phyloP scores from a whole-genome alignment of 768 basidiomycete species.

The Calocybe indica region DNA sequence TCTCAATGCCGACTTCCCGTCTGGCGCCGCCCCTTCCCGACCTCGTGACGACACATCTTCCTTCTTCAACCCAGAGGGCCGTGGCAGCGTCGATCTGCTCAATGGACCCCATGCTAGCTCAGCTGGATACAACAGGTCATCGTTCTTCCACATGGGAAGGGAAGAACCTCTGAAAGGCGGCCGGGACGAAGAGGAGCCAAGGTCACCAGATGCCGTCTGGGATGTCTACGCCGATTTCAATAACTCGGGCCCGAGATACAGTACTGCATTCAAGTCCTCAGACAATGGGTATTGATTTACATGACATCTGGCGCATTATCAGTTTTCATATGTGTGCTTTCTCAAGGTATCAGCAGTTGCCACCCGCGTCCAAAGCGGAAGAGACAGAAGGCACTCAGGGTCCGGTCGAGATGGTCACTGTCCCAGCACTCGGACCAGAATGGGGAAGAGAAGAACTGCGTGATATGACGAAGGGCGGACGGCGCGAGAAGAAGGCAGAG shows the following conservation, averaged over 20 bases:
- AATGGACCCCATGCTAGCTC: constrained; percentile 30
- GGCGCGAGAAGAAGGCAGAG: constrained; percentile 54
- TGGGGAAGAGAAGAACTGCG: constrained; percentile 80
- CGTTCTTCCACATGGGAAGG: constrained; percentile 63
- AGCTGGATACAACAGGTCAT: constrained; percentile 70
- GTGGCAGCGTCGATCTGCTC: constrained; percentile 43
- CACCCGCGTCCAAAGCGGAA: constrained; percentile 31
- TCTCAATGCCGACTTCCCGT: constrained; percentile 47
- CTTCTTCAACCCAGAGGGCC: constrained; percentile 49
- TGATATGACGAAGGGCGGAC: constrained; percentile 68
- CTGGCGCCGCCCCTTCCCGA: constrained; percentile 22
- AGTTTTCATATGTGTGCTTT: not conserved
- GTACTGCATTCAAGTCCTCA: constrained; percentile 47
- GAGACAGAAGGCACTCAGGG: constrained; percentile 26
- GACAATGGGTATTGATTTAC: constrained; percentile 34
- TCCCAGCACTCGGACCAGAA: constrained; percentile 87
- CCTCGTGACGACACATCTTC: constrained; percentile 65
- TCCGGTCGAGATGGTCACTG: constrained; percentile 85
- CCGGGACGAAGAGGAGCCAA: constrained; percentile 61
- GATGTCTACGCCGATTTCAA: constrained; percentile 90
- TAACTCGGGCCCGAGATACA: constrained; percentile 76
- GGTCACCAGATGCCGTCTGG: constrained; percentile 45
- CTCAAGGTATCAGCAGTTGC: constrained; percentile 37
- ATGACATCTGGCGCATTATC: constrained; percentile 3
- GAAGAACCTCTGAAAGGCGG: constrained; percentile 76